Evolutionary conservation across 2,329 filamentous ascomycete species (phyloP).

Genomic region (Xylariaceae sp.): DNA sequence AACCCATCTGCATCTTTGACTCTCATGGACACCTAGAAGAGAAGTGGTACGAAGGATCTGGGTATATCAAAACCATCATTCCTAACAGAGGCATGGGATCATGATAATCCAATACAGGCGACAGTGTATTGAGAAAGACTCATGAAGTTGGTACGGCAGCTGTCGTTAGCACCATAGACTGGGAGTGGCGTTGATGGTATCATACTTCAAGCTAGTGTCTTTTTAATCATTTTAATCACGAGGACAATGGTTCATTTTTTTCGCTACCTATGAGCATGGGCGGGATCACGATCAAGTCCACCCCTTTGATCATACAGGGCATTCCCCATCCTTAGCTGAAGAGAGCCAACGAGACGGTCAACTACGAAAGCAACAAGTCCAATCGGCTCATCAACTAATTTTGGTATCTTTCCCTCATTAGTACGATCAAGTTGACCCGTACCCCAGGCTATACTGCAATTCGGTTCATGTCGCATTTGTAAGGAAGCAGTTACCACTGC

Average conservation of each 20-base stretch:
- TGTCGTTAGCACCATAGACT: no score
- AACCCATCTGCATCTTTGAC: no score
- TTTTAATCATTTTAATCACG: background rate
- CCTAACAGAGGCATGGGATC: no score
- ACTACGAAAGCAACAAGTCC: slow-evolving; percentile 32
- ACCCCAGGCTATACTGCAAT: slow-evolving; percentile 43
- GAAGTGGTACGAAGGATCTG: no score
- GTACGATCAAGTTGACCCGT: slow-evolving; percentile 71
- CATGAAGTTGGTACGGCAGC: no score
- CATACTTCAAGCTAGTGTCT: background rate
- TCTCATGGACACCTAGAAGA: no score
- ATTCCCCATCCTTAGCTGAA: slow-evolving; percentile 76
- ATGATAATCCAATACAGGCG: no score
- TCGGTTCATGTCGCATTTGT: slow-evolving; percentile 27
- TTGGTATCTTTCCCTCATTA: slow-evolving; percentile 99
- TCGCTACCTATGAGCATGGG: slow-evolving; percentile 40
- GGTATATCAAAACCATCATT: no score
- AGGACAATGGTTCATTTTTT: slow-evolving; percentile 28
- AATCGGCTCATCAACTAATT: slow-evolving; percentile 45
- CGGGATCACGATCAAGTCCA: slow-evolving; percentile 89
- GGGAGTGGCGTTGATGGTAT: no score
- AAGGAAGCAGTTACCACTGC: slow-evolving; percentile 29
- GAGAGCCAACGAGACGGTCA: slow-evolving; percentile 30
- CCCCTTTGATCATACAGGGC: slow-evolving; percentile 91
- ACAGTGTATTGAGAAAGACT: no score